A percentile compares a stretch with the other conserved stretches of the same genome.
Evolutionary conservation across 495 filamentous ascomycete genomes (phyloP).

Genomic region (Penicillium pulvis): DNA sequence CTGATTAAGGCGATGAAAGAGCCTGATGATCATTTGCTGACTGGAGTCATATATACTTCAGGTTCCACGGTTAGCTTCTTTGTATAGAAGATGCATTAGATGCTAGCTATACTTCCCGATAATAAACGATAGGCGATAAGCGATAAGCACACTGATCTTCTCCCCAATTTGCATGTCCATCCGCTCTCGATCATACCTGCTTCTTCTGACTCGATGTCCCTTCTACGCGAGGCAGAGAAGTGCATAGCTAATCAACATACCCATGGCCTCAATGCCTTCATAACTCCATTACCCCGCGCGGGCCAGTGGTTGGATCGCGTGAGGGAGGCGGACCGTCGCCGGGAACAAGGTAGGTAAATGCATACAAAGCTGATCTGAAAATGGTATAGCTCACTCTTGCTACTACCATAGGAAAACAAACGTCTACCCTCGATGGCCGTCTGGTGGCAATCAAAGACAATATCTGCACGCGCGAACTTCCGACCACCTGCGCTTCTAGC

Average conservation of each 20-base stretch:
- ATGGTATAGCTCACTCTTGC: constrained; percentile 1
- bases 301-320: constrained; percentile 37
- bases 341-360: constrained; percentile 34
- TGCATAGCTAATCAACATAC: constrained; percentile 49
- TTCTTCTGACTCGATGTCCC: constrained; percentile 42
- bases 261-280: constrained; percentile 49
- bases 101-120: too few relatives aligned
- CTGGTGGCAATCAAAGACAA: constrained; percentile 86
- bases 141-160: constrained; percentile 6
- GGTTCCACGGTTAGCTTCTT: too few relatives aligned
- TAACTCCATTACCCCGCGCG: constrained; percentile 38
- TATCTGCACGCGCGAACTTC: constrained; percentile 68
- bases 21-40: too few relatives aligned
- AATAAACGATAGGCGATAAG: constrained; percentile 6
- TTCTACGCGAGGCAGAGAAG: constrained; percentile 52
- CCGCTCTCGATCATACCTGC: constrained; percentile 3
- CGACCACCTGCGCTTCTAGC: constrained; percentile 81
- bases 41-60: too few relatives aligned
- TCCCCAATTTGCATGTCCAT: constrained; percentile 13
- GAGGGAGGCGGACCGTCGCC: constrained; percentile 43
- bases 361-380: neutral
- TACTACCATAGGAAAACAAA: constrained; percentile 29
- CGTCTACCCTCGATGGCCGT: constrained; percentile 50
- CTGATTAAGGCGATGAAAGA: too few relatives aligned
- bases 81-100: too few relatives aligned